These are phyloP conservation scores for Verticillium tricorpus DNA, from an alignment of 2,329 filamentous ascomycete genomes.

Conservation along the genomic window DNA sequence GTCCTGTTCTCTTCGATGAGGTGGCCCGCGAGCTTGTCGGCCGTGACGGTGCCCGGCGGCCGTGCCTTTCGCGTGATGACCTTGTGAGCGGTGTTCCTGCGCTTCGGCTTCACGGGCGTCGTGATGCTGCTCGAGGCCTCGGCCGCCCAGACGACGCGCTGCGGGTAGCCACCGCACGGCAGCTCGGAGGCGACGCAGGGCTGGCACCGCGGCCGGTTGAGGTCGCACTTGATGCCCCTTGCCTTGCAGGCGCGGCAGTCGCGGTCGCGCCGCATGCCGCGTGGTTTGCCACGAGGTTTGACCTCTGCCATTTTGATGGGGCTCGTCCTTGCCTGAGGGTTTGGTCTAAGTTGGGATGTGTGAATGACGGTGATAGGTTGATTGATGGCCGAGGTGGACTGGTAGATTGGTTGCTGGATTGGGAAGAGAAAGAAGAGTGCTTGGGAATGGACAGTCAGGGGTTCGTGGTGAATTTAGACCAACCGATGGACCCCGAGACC, in stretches of 20 bases:
- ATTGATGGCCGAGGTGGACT: neutral
- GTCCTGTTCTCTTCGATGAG: neutral
- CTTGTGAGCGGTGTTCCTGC: neutral
- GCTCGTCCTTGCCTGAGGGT: neutral
- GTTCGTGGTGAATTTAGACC: neutral
- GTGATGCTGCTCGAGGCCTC: neutral
- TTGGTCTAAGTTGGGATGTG: neutral
- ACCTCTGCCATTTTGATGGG: neutral
- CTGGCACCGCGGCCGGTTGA: constrained; percentile 2
- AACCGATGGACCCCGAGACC: neutral
- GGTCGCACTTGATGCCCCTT: constrained; percentile 12
- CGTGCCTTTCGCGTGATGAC: neutral
- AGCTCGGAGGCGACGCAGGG: constrained; percentile 18
- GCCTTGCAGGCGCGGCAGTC: constrained; percentile 8
- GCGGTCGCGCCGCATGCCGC: constrained; percentile 1
- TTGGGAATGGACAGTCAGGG: neutral
- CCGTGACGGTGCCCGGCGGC: neutral
- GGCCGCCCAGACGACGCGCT: constrained; percentile 24
- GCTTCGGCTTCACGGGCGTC: constrained; percentile 12
- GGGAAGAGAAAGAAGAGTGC: neutral
- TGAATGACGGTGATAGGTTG: neutral
- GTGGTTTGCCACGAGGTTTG: constrained; percentile 1
- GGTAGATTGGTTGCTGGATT: neutral
- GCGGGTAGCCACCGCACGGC: constrained; percentile 24
- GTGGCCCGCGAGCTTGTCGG: neutral